Evolutionary conservation across 2,329 filamentous ascomycete genomes (phyloP).

Genomic region (Parasarocladium wereldwijsianum): DNA sequence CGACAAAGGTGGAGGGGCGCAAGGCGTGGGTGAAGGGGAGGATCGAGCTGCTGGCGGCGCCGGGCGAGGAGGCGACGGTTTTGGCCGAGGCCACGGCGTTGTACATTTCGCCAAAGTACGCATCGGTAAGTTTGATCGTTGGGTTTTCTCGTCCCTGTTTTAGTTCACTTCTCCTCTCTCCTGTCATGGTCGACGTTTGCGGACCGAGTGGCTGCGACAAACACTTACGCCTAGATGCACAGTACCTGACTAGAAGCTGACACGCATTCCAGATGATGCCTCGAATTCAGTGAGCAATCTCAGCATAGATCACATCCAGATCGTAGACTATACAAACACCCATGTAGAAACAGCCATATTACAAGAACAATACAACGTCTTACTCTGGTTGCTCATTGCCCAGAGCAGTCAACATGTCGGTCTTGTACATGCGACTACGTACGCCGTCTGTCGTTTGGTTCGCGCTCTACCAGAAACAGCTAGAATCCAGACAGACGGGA

Average conservation of each 20-base stretch:
- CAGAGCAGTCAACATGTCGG: too few relatives aligned
- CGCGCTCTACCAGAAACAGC: too few relatives aligned
- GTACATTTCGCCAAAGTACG: slow-evolving; percentile 79
- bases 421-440: too few relatives aligned
- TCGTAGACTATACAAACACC: too few relatives aligned
- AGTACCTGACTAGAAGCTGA: neutral
- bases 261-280: slow-evolving; percentile 17
- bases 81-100: slow-evolving; percentile 73
- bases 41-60: slow-evolving; percentile 61
- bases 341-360: too few relatives aligned
- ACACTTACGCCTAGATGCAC: too few relatives aligned
- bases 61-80: slow-evolving; percentile 45
- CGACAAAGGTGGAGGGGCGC: slow-evolving; percentile 73
- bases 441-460: too few relatives aligned
- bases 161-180: neutral
- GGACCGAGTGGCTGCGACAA: too few relatives aligned
- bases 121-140: slow-evolving; percentile 41
- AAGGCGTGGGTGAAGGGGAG: slow-evolving; percentile 89
- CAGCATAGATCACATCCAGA: neutral
- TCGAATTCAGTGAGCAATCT: slow-evolving; percentile 8
- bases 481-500: too few relatives aligned
- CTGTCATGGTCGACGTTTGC: too few relatives aligned
- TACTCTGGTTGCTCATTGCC: too few relatives aligned
- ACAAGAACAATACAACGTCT: too few relatives aligned
- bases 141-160: slow-evolving; percentile 1